Base-by-base conservation (phyloP, 2,329 filamentous ascomycete species). In the Aspergillus aculeatinus region DNA sequence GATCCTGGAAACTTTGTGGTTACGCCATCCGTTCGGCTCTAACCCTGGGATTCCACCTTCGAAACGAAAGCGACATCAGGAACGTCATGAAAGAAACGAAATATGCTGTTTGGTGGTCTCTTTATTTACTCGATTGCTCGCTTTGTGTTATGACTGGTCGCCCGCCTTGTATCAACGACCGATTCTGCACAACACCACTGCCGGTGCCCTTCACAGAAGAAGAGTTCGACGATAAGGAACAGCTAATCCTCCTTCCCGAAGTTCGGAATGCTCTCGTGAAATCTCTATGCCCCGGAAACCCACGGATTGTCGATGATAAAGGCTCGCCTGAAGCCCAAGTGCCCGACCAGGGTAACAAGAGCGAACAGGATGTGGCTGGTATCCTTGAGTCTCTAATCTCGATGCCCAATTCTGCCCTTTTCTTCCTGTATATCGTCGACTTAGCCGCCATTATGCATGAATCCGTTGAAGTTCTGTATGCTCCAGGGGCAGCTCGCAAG, bases 61-160 rank as follows among this genome's bases (percentile, higher is more conserved):
- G 73, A 35, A 80, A 74, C 57, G 75, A 76, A 51, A 78, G 72
- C 48, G 69, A 63, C 19, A 65, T 79, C 33, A 65, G 68, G 5
- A 69, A 74, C 55, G 63, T 68, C 5, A 76, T 76, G 6, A 79
- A 77, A 59, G 77, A 79, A 63, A 73, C 72, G 52, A 74, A 77
- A 16, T 79, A 78, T 61, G 70, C 76, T 16, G 72, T 79, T 6
- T 81, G 79, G 79, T 80, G 77, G 75, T 74, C 77, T 16, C 61
- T 80, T 2, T 77, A 77, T 48, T 65, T 71, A 33, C 67, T 80
- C 11, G 79, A 80, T 64, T 74, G 74, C 29, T 69, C 72, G 25
- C 68, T 80, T 11, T 76, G 72, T 57, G 71, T 75, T 61, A 76
- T 79, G 68, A 79, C 76, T 31, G 79, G 79, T 33, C 74, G 79